These are phyloP conservation scores for Leishmania major DNA, from an alignment of 208 protist genomes.

Conservation along the genomic window DNA sequence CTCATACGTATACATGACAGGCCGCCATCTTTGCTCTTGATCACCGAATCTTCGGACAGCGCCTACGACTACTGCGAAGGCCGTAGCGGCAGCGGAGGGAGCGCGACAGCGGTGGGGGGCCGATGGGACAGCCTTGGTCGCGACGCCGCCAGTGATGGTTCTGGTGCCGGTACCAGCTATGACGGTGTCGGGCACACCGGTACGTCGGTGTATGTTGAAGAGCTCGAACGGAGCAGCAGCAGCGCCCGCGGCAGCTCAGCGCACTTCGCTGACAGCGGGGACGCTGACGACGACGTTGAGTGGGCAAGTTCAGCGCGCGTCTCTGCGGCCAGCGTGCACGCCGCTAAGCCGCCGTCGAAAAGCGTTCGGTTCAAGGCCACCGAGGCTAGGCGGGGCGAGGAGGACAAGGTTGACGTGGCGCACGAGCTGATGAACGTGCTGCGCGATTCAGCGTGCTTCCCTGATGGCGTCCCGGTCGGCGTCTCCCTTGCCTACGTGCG, in stretches of 20 bases:
- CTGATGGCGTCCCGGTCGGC: constrained; percentile 47
- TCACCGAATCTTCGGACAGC: constrained; percentile 18
- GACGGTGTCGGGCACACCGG: constrained; percentile 4
- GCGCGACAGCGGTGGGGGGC: not conserved
- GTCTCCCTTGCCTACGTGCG: constrained; percentile 62
- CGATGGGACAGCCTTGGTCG: not conserved
- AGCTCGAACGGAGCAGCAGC: not conserved
- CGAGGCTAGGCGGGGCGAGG: not conserved
- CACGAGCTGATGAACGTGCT: constrained; percentile 29
- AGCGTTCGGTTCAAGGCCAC: not conserved
- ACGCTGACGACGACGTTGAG: not conserved
- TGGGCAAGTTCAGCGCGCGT: not conserved
- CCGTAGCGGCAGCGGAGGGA: not conserved
- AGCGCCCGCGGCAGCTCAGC: not conserved
- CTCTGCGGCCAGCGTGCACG: not conserved
- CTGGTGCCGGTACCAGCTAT: not conserved
- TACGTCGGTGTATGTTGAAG: not conserved
- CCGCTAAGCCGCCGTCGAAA: not conserved
- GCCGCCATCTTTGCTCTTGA: constrained; percentile 20
- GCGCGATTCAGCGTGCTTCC: constrained; percentile 25
- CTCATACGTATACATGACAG: not conserved
- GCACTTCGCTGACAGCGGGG: not conserved
- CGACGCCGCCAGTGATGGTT: not conserved
- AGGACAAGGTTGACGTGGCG: not conserved
- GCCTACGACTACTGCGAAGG: not conserved